These are phyloP conservation scores for Grosmannia huntii DNA, from an alignment of 2,329 filamentous ascomycete species.

Conservation along the genomic window DNA sequence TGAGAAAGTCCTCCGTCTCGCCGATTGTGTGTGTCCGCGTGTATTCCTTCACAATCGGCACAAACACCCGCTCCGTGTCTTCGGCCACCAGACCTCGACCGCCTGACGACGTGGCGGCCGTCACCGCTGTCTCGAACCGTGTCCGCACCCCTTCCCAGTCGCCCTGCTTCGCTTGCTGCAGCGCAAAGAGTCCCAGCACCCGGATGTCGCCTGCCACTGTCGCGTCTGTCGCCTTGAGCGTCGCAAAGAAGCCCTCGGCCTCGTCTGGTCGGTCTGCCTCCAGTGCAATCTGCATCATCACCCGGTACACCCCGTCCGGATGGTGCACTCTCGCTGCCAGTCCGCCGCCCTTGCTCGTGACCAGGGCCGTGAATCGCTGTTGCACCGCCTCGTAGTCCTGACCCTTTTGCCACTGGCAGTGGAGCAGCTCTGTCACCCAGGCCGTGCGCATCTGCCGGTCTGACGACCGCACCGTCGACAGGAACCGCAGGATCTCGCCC, in stretches of 20 bases:
- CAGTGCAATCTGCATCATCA: constrained; percentile 27
- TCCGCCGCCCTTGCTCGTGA: not conserved
- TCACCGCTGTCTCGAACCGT: constrained; percentile 17
- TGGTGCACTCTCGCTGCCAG: constrained; percentile 13
- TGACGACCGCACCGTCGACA: constrained; percentile 14
- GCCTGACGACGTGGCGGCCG: not conserved
- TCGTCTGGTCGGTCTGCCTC: constrained; percentile 19
- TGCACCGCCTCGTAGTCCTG: constrained; percentile 15
- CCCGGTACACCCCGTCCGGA: constrained; percentile 21
- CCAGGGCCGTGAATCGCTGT: constrained; percentile 15
- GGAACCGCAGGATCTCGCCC: constrained; percentile 17
- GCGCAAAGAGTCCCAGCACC: constrained; percentile 24
- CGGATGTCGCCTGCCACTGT: constrained; percentile 18
- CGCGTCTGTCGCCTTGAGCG: constrained; percentile 16
- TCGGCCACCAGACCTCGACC: constrained; percentile 2
- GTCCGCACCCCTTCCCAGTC: constrained; percentile 27
- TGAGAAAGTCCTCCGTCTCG: constrained; percentile 35
- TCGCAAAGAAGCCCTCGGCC: constrained; percentile 19
- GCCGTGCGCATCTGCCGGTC: constrained; percentile 16
- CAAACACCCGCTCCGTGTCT: constrained; percentile 21
- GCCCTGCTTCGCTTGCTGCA: constrained; percentile 23
- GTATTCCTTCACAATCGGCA: constrained; percentile 26
- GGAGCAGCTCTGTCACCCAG: constrained; percentile 25
- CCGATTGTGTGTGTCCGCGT: constrained; percentile 23
- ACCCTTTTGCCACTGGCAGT: constrained; percentile 21